phyloP scores from a whole-genome alignment of 202 grass and related monocot genomes.

The Carex sylvatica region DNA sequence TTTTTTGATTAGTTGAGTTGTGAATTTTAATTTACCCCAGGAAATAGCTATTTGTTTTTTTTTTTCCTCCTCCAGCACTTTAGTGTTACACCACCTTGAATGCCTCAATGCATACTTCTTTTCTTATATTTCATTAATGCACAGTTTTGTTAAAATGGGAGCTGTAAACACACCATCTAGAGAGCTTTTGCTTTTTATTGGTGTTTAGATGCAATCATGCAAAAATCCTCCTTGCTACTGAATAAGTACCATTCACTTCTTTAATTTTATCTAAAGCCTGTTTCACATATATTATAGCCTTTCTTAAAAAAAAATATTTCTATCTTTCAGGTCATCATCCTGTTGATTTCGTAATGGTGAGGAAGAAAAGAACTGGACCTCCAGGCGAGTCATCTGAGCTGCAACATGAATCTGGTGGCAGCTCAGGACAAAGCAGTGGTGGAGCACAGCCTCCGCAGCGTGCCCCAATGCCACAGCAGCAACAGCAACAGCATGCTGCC shows the following conservation, averaged over 20 bases:
- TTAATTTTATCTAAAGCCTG: not conserved
- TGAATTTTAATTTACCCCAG: not conserved
- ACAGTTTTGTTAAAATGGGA: not conserved
- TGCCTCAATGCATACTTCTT: not conserved
- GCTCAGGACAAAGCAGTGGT: slow-evolving; percentile 35
- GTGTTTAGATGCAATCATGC: not conserved
- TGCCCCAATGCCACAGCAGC: slow-evolving; percentile 36
- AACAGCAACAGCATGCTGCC: slow-evolving; percentile 38
- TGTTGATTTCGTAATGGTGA: slow-evolving; percentile 54
- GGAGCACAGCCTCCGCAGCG: slow-evolving; percentile 47
- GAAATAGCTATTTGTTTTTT: not conserved
- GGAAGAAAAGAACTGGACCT: slow-evolving; percentile 77
- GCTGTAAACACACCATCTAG: not conserved
- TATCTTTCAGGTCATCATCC: slow-evolving; percentile 26
- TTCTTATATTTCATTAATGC: not conserved
- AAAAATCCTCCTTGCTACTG: not conserved
- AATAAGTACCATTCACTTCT: not conserved
- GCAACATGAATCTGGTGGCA: slow-evolving; percentile 32
- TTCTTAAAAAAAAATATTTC: not conserved
- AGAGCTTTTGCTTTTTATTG: not conserved
- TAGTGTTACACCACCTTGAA: not conserved
- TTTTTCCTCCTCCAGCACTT: not conserved
- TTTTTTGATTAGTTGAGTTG: not conserved
- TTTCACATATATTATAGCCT: not conserved
- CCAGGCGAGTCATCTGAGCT: slow-evolving; percentile 52